These are phyloP conservation scores for Coemansia sp. DNA, from an alignment of 192 early-diverging fungal genomes.

Conservation along the genomic window DNA sequence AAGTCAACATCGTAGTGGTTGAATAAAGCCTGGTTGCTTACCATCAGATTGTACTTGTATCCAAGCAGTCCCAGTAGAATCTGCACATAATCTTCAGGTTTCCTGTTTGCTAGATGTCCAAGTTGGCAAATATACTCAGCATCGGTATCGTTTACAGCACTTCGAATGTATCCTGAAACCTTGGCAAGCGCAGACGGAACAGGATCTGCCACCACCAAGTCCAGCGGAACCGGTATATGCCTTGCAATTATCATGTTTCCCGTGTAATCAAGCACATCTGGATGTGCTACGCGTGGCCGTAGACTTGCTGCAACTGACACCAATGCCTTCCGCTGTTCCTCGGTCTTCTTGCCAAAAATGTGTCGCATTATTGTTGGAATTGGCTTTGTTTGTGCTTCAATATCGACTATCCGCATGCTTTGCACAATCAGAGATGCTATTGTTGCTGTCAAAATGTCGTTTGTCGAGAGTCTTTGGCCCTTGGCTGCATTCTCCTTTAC, in stretches of 20 bases:
- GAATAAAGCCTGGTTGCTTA: slow-evolving; percentile 24
- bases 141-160: not conserved
- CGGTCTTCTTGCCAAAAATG: not conserved
- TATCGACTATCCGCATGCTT: not conserved
- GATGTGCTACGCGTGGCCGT: not conserved
- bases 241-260: not conserved
- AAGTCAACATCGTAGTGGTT: slow-evolving; percentile 23
- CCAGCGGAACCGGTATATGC: not conserved
- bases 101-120: not conserved
- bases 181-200: not conserved
- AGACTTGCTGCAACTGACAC: not conserved
- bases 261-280: not conserved
- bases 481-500: not conserved
- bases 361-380: not conserved
- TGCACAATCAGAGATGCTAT: not conserved
- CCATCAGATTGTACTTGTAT: not conserved
- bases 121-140: not conserved
- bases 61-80: not conserved
- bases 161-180: not conserved
- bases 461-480: not conserved
- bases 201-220: not conserved
- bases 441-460: not conserved
- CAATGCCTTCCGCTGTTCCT: not conserved
- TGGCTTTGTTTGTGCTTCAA: not conserved
- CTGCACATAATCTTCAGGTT: not conserved